These are phyloP conservation scores for Marasmius tenuissimus DNA, from an alignment of 1,284 basidiomycete species.

Conservation along the genomic window DNA sequence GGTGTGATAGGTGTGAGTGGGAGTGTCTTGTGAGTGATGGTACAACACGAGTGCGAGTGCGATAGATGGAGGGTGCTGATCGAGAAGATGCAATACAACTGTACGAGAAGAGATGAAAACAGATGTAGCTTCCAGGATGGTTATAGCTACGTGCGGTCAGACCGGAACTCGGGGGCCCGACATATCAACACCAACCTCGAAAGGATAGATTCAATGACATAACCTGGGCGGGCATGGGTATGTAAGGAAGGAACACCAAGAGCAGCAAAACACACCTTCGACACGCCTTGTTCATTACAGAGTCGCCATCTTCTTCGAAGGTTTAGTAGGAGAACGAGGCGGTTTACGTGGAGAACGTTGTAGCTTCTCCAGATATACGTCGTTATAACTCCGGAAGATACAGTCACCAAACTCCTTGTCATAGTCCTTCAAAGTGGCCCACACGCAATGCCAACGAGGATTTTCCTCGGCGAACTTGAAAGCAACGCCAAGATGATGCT, in stretches of 20 bases:
- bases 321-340: constrained; percentile 16
- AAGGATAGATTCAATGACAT: not conserved
- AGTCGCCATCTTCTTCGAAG: constrained; percentile 14
- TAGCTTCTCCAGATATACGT: constrained; percentile 47
- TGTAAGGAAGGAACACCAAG: not conserved
- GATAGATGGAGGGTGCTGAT: not conserved
- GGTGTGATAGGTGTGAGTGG: not conserved
- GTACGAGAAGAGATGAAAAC: too few species aligned
- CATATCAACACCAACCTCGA: not conserved
- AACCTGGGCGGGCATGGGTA: not conserved
- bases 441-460: constrained; percentile 57
- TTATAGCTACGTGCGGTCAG: too few species aligned
- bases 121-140: too few species aligned
- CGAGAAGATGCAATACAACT: too few species aligned
- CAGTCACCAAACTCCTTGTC: constrained; percentile 40
- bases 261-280: constrained; percentile 1
- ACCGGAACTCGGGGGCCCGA: not conserved
- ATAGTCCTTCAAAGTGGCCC: constrained; percentile 56
- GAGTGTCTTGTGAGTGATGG: not conserved
- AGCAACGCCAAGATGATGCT: constrained; percentile 47
- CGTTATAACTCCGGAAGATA: constrained; percentile 60
- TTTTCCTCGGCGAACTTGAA: constrained; percentile 29
- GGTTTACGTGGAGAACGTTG: constrained; percentile 39
- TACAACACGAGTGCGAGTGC: not conserved
- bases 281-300: constrained; percentile 20